Base-by-base conservation (phyloP, 2,329 filamentous ascomycete genomes). In the Fusarium sp. region DNA sequence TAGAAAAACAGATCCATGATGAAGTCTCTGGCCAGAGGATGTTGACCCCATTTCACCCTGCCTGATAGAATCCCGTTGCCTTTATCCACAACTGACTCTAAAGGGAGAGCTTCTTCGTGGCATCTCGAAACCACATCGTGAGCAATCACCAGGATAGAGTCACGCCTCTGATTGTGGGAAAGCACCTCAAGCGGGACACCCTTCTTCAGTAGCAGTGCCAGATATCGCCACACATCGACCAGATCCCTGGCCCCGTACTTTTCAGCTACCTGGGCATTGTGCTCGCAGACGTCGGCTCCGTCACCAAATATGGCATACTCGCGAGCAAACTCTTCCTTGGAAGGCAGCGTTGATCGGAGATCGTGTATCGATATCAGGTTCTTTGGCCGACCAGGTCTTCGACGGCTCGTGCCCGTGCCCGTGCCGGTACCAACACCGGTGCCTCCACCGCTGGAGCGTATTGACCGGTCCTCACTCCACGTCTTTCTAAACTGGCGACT, bases 251-350 rank as follows among this genome's bases (percentile, higher is more conserved):
- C 86, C 4, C 90, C 92, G 71, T 91, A 85, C 67, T 88, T 89
- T 70, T 89, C 85, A 8, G 95, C 94, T 49, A 96, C 89, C 1
- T 81, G 81, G 8, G 93, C 92, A 77, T 99, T 99, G 74, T 96
- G 91, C 46, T 87, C 84, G 78, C 95, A 98, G 4, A 97, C 89
- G 36, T 91, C 87, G n/a, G 89, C 87, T 1, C 91, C 91, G 65
- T 93, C 89, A 4, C 93, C 93, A 77, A 96, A 94, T 13, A 97
- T 91, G 23, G 86, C 86, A 79, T 98, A 99, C 70, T 91, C 87
- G 62, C 88, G 83, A 2, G 93, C 96, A 66, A 97, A 86, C 59
- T 89, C 85, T 64, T 86, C 86, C 77, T 93, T 96, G 3, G 92
- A 91, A 0, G 94, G 94, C n/a, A 97, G 81, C 11, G 93, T 78